phyloP scores from a whole-genome alignment of 441 rosid genomes.

The Erodium moschatum region DNA sequence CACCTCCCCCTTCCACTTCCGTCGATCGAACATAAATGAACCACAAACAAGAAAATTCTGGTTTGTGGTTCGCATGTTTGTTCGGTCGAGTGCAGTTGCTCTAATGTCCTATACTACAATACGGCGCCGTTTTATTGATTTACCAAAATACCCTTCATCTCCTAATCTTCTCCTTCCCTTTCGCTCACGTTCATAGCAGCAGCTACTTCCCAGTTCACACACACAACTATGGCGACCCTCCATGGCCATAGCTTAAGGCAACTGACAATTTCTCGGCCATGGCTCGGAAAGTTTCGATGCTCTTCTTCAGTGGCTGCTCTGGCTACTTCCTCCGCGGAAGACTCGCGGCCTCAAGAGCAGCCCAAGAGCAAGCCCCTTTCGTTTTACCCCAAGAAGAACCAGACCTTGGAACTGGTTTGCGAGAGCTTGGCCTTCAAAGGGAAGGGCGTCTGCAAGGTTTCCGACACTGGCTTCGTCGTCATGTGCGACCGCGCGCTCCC shows the following conservation, averaged over 20 bases:
- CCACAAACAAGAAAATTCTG: too few relatives aligned
- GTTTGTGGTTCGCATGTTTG: too few relatives aligned
- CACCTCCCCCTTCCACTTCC: too few relatives aligned
- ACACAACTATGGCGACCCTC: background rate
- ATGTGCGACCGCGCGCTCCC: conserved; percentile 87
- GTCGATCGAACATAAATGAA: too few relatives aligned
- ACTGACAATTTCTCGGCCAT: conserved; percentile 1
- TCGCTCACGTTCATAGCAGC: background rate
- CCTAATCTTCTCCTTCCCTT: background rate
- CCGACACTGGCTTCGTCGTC: conserved; percentile 71
- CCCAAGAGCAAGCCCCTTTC: conserved; percentile 22
- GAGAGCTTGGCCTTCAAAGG: conserved; percentile 87
- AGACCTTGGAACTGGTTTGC: conserved; percentile 68
- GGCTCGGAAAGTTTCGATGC: background rate
- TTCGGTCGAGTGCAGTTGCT: too few relatives aligned
- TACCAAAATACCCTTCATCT: background rate
- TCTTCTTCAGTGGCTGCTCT: background rate
- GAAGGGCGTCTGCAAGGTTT: conserved; percentile 69
- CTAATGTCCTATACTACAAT: too few relatives aligned
- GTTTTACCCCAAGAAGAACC: conserved; percentile 70
- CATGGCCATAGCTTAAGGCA: conserved; percentile 5
- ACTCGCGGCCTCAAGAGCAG: background rate
- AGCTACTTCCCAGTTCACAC: background rate
- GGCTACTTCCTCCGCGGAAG: background rate
- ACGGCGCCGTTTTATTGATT: too few relatives aligned